phyloP scores from a whole-genome alignment of 768 basidiomycete species.

The Cyclocybe cylindracea region DNA sequence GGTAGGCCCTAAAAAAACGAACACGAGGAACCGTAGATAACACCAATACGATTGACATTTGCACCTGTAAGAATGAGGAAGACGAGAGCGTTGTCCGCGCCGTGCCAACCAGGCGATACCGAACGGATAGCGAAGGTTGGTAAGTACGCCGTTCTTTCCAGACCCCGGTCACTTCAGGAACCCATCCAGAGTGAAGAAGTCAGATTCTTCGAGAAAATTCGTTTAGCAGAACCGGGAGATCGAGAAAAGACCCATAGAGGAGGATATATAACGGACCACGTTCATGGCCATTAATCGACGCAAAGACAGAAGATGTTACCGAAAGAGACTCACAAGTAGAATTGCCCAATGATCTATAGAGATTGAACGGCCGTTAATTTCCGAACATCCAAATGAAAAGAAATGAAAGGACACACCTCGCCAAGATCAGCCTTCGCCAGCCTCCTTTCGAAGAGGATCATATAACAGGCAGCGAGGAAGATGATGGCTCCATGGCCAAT shows the following conservation, averaged over 20 bases:
- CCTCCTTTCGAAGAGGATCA: conserved; percentile 87
- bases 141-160: conserved; percentile 49
- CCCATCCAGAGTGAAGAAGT: conserved; percentile 90
- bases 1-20: not conserved
- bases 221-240: too few relatives aligned
- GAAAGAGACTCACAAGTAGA: conserved; percentile 79
- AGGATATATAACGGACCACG: conserved; percentile 99
- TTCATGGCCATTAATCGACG: conserved; percentile 9
- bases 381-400: not conserved
- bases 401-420: conserved; percentile 50
- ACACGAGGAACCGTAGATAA: conserved; percentile 69
- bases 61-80: conserved; percentile 99
- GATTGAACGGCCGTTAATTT: not conserved
- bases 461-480: conserved; percentile 70
- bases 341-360: conserved; percentile 74
- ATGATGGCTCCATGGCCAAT: conserved; percentile 94
- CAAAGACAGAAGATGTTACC: conserved; percentile 3
- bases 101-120: conserved; percentile 96
- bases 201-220: conserved; percentile 96
- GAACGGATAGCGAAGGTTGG: conserved; percentile 82
- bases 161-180: conserved; percentile 50
- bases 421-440: conserved; percentile 72
- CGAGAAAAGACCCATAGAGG: conserved; percentile 96
- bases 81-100: conserved; percentile 84
- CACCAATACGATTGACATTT: conserved; percentile 95